These are phyloP conservation scores for Vaucheria bursata DNA, from an alignment of 352 stramenopile species.

Conservation along the genomic window DNA sequence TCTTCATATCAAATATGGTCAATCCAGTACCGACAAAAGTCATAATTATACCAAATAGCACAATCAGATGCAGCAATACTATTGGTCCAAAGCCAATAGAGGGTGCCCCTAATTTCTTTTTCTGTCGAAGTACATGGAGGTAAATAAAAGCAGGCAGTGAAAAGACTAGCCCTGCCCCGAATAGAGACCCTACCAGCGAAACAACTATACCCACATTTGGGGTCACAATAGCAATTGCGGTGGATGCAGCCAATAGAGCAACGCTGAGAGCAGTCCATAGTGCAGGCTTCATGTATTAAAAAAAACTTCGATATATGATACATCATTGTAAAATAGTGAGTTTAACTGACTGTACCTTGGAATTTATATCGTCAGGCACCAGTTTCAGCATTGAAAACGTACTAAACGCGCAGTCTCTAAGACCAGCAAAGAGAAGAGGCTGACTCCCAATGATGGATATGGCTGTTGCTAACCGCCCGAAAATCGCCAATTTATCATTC, in stretches of 20 bases:
- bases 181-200: slow-evolving; percentile 8
- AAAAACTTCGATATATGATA: too few relatives aligned
- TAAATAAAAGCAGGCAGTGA: slow-evolving; percentile 19
- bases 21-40: not conserved
- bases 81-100: not conserved
- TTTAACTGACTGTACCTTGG: too few relatives aligned
- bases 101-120: not conserved
- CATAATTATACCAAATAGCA: slow-evolving; percentile 9
- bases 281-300: not conserved
- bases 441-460: slow-evolving; percentile 18
- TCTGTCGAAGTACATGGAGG: slow-evolving; percentile 16
- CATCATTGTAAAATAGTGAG: too few relatives aligned
- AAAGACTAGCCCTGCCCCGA: slow-evolving; percentile 24
- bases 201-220: slow-evolving; percentile 34
- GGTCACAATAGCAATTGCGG: slow-evolving; percentile 10
- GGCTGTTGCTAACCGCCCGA: slow-evolving; percentile 16
- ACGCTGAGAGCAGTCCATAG: slow-evolving; percentile 11
- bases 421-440: slow-evolving; percentile 23
- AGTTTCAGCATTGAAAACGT: not conserved
- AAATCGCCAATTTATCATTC: slow-evolving; percentile 36
- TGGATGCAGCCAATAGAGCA: slow-evolving; percentile 11
- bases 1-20: not conserved
- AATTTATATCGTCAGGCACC: too few relatives aligned
- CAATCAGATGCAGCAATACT: not conserved
- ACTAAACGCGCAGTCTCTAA: slow-evolving; percentile 22